These are phyloP conservation scores for Casaregolazyma lundiana DNA, from an alignment of 1,139 yeast species.

Conservation along the genomic window DNA sequence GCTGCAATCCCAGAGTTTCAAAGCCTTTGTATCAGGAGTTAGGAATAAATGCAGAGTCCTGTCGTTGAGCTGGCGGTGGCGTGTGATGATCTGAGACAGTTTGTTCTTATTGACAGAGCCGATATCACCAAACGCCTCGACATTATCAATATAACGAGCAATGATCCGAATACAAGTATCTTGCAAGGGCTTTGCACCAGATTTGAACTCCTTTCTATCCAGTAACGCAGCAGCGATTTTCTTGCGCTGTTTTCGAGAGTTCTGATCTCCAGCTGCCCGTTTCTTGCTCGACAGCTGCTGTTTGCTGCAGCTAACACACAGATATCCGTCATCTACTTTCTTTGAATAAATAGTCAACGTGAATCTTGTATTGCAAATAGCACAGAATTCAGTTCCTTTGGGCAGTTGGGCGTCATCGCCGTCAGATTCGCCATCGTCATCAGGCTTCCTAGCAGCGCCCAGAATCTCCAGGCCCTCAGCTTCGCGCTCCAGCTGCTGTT, in stretches of 20 bases:
- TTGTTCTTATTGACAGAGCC: conserved; percentile 61
- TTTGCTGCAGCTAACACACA: conserved; percentile 62
- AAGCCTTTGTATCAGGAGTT: conserved; percentile 48
- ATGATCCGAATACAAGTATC: conserved; percentile 73
- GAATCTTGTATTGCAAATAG: conserved; percentile 55
- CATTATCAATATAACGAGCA: conserved; percentile 67
- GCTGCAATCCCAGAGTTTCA: conserved; percentile 93
- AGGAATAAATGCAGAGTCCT: conserved; percentile 69
- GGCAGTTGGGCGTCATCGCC: conserved; percentile 30
- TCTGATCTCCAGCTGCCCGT: conserved; percentile 31
- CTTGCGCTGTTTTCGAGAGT: conserved; percentile 69
- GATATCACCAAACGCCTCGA: conserved; percentile 75
- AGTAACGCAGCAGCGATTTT: conserved; percentile 78
- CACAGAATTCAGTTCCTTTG: conserved; percentile 39
- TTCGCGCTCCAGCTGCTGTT: conserved; percentile 28
- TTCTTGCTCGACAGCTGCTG: conserved; percentile 20
- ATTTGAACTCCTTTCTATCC: conserved; percentile 54
- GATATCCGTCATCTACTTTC: conserved; percentile 39
- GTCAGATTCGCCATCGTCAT: conserved; percentile 32
- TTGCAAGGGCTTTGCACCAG: conserved; percentile 62
- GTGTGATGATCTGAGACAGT: conserved; percentile 69
- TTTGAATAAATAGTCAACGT: conserved; percentile 61
- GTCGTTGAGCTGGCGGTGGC: conserved; percentile 72
- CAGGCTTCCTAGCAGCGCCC: conserved; percentile 10
- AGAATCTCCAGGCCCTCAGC: conserved; percentile 12